Conservation (phyloP, 2,329 filamentous ascomycete species). For the Sordariomycetes sp. region DNA sequence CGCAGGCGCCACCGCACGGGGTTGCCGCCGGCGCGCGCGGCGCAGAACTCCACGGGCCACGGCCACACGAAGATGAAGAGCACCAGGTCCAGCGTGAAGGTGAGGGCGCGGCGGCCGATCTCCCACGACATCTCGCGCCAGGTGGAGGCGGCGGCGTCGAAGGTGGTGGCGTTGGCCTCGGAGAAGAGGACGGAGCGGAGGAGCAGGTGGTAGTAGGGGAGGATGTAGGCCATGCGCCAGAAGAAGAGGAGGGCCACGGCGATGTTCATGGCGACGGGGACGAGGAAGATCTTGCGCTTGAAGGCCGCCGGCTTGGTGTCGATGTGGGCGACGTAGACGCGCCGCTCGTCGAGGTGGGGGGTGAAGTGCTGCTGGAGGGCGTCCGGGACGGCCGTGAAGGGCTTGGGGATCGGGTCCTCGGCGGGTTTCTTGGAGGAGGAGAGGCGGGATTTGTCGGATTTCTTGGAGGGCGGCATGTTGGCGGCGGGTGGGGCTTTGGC, state of each 20-base stretch:
- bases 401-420: conserved; percentile 35
- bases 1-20: conserved; percentile 64
- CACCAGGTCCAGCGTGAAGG: conserved; percentile 65
- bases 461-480: conserved; percentile 18
- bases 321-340: conserved; percentile 79
- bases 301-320: conserved; percentile 59
- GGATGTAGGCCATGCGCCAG: conserved; percentile 57
- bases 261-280: conserved; percentile 69
- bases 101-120: conserved; percentile 47
- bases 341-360: conserved; percentile 50
- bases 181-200: conserved; percentile 50
- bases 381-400: conserved; percentile 57
- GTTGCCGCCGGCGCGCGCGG: conserved; percentile 44
- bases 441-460: conserved; percentile 18
- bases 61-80: conserved; percentile 58
- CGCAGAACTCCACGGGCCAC: conserved; percentile 64
- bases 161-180: conserved; percentile 53
- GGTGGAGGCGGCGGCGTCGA: conserved; percentile 45
- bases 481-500: neutral
- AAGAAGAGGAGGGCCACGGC: conserved; percentile 52
- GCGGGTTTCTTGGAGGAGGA: conserved; percentile 9
- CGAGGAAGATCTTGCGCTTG: conserved; percentile 74
- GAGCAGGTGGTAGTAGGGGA: conserved; percentile 64
- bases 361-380: conserved; percentile 53
- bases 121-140: conserved; percentile 46